Base-by-base conservation (phyloP, 192 early-diverging fungal species). In the Linnemannia exigua region DNA sequence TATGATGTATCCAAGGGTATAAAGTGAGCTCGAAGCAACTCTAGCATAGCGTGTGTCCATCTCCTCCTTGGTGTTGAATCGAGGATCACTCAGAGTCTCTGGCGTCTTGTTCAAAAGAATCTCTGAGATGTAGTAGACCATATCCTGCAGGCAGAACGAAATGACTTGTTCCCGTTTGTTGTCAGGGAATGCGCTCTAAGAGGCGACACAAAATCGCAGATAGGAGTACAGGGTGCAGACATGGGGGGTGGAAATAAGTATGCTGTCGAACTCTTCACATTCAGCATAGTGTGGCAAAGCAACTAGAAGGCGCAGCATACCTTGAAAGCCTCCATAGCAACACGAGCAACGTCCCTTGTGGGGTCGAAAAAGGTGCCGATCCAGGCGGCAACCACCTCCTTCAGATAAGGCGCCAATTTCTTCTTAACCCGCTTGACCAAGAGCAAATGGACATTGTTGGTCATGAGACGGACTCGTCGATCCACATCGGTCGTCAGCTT, bases 371-470 rank as follows among this genome's bases (percentile, higher is more conserved):
- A 93, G 31, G 92, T 89, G 3, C 91, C 92, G 28, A 98, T 81
- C 98, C 98, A 99, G 5, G 95, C 88, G 0, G 94, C 96, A 79
- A 97, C 91, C 31, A 99, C 84, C 22, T 92, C 91, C 87, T 96
- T 98, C 22, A 99, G 86, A 63, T 94, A 84, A 0, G 95, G 93
- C 20, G 96, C 97, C 52, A 99, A 79, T 61, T 92, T 90, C 79
- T 95, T 97, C 66, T 93, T 91, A 14, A 90, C 84, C 72, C 92
- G 91, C n/a, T 79, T 83, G 3, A 95, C 93, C 17, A 99, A 75
- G 6, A 89, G 81, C 33, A 90, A 73, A 77, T 99, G 96, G n/a
- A 94, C 91, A 58, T 79, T 81, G n/a, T 90, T 89, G 17, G 95
- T 92, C 28, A 88, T 84, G 48, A 94, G 91, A 25, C 98, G 91